These are phyloP conservation scores for Neurospora pannonica DNA, from an alignment of 495 filamentous ascomycete species.

Conservation along the genomic window DNA sequence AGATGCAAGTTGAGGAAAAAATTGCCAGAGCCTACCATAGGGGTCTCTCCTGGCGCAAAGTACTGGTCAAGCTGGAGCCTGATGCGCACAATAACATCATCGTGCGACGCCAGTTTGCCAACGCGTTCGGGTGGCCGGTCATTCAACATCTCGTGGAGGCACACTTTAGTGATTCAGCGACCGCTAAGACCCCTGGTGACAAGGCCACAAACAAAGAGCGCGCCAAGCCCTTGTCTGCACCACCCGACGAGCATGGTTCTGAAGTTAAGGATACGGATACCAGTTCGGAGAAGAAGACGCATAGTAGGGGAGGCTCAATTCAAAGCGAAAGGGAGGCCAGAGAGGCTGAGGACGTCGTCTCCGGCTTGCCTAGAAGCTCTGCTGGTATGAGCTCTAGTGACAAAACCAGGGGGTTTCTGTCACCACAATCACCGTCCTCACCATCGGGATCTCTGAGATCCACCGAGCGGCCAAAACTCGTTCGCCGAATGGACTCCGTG, in stretches of 20 bases:
- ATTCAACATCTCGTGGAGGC: constrained; percentile 88
- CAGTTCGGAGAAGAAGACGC: neutral
- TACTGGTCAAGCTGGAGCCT: constrained; percentile 87
- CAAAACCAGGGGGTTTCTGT: constrained; percentile 1
- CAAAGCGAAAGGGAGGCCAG: constrained; percentile 8
- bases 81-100: constrained; percentile 99
- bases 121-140: constrained; percentile 96
- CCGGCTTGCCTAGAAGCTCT: neutral
- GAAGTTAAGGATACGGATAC: constrained; percentile 22
- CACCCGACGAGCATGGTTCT: constrained; percentile 28
- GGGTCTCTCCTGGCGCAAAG: constrained; percentile 88
- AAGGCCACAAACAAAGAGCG: constrained; percentile 30
- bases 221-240: constrained; percentile 26
- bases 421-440: constrained; percentile 1
- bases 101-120: constrained; percentile 89
- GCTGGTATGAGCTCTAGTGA: neutral
- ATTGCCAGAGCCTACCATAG: constrained; percentile 92
- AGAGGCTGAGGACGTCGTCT: constrained; percentile 11
- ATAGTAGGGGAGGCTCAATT: neutral
- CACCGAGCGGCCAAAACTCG: constrained; percentile 16
- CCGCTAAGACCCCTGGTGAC: constrained; percentile 51
- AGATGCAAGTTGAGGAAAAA: constrained; percentile 91
- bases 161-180: constrained; percentile 68
- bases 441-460: constrained; percentile 1
- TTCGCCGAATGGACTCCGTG: constrained; percentile 28